Percentiles rank a stretch among this genome's conserved stretches.
Conservation (phyloP, 2,329 filamentous ascomycete genomes). For the Trichoderma citrinoviride region DNA sequence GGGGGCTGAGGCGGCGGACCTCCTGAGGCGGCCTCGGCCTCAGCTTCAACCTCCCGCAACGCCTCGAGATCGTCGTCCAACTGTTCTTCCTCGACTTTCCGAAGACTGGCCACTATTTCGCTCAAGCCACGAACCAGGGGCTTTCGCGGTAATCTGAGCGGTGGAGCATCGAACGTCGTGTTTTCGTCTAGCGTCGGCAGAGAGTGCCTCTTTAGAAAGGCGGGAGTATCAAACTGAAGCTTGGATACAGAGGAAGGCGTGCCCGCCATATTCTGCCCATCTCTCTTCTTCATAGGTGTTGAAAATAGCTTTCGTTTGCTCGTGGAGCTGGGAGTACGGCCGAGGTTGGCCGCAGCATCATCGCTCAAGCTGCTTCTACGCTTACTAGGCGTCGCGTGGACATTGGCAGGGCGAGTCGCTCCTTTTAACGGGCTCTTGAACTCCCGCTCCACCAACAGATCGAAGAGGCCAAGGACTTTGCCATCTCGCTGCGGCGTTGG, state of each 20-base stretch:
- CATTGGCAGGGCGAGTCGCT: conserved; percentile 21
- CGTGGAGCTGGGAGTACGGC: conserved; percentile 52
- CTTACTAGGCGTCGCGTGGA: conserved; percentile 50
- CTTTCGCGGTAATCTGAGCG: conserved; percentile 55
- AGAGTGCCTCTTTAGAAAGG: conserved; percentile 57
- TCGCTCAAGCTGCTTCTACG: conserved; percentile 34
- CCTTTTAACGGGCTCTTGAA: conserved; percentile 50
- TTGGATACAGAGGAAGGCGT: conserved; percentile 54
- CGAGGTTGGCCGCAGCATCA: conserved; percentile 35
- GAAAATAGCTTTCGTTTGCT: conserved; percentile 64
- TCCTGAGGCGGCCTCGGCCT: conserved; percentile 44
- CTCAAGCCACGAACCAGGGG: conserved; percentile 69
- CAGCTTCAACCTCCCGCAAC: conserved; percentile 69
- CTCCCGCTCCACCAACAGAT: conserved; percentile 57
- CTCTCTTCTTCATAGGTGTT: conserved; percentile 58
- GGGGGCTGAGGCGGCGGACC: conserved; percentile 23
- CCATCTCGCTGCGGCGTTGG: conserved; percentile 81
- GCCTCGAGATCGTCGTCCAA: conserved; percentile 73
- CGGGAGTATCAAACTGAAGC: conserved; percentile 64
- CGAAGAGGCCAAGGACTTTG: conserved; percentile 73
- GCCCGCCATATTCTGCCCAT: conserved; percentile 38
- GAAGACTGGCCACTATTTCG: conserved; percentile 68
- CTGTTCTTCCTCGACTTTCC: conserved; percentile 66
- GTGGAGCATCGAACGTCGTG: conserved; percentile 47
- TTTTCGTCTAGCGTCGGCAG: conserved; percentile 58